Base-by-base conservation (phyloP, 441 rosid genomes). In the Sinapis alba region DNA sequence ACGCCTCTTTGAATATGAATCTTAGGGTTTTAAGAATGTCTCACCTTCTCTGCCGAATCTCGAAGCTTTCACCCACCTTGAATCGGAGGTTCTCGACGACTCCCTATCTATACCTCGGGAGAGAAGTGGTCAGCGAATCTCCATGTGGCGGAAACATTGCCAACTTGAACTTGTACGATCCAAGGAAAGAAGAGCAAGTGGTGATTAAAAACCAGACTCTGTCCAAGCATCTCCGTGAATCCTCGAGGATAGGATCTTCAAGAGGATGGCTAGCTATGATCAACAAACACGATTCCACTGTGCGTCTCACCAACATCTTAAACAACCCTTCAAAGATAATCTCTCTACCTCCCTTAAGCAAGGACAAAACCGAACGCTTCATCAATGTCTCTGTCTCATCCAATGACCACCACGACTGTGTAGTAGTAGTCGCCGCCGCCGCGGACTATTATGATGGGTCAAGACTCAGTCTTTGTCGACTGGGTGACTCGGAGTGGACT, bases 401-500 rank as follows among this genome's bases (percentile, higher is more conserved):
- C 20, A 50, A 43, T 0, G 7, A 16, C 2, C 1, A 11, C 2
- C 1, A 43, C 0, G 59, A 28, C 1, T 47, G 58, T 27, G 41
- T 65, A 0, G 58, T 27, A 0, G 59, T 65, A n/a, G n/a, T n/a
- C n/a, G n/a, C n/a, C n/a, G n/a, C n/a, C 1, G 70, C 59, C 16
- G 24, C 10, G 3, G 18, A 24, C 24, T n/a, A n/a, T n/a, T n/a
- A n/a, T n/a, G n/a, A n/a, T n/a, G 59, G 58, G 11, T 65, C 70
- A 16, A 26, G 59, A 9, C 26, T 65, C 5, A 65, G 43, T 47
- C 16, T 65, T 0, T 65, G 71, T 43, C 30, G 62, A 51, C 1
- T 12, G 6, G 62, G 62, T 21, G 72, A 68, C 62, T 32, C 62
- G 20, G 62, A 68, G 62, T 68, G 71, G 62, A 68, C 71, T 30